A percentile compares a stretch with the other conserved stretches of the same genome.
Conservation (phyloP, 2,329 filamentous ascomycete genomes). For the Triangularia verruculosa region DNA sequence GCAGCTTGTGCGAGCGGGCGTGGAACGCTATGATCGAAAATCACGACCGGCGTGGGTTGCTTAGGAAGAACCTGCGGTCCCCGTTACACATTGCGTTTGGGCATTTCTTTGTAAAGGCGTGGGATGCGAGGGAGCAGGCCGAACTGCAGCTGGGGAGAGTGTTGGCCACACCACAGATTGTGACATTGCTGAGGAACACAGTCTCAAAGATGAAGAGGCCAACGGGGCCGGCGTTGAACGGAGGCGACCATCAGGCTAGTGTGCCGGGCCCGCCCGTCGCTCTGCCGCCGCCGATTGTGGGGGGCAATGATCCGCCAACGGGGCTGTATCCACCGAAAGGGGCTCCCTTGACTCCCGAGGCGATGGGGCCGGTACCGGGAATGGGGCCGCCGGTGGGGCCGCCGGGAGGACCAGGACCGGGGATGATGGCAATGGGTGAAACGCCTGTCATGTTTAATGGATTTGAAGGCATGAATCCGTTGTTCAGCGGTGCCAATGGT, state of each 20-base stretch:
- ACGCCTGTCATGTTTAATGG: slow-evolving; percentile 24
- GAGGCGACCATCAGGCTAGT: neutral
- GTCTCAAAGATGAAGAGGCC: slow-evolving; percentile 28
- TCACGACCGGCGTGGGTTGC: slow-evolving; percentile 47
- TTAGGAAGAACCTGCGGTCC: slow-evolving; percentile 49
- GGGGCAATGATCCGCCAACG: neutral
- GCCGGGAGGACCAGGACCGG: slow-evolving; percentile 12
- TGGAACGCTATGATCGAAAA: slow-evolving; percentile 57
- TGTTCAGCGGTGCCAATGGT: slow-evolving; percentile 29
- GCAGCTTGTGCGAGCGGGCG: slow-evolving; percentile 56
- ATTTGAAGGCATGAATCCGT: slow-evolving; percentile 31
- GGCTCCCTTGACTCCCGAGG: slow-evolving; percentile 7
- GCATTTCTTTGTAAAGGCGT: slow-evolving; percentile 58
- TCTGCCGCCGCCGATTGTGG: neutral
- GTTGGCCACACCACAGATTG: slow-evolving; percentile 44
- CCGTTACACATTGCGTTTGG: slow-evolving; percentile 59
- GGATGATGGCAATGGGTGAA: slow-evolving; percentile 26
- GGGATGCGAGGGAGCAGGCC: slow-evolving; percentile 54
- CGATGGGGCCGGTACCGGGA: slow-evolving; percentile 14
- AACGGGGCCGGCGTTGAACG: slow-evolving; percentile 1
- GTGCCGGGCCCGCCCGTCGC: neutral
- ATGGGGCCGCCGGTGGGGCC: slow-evolving; percentile 1
- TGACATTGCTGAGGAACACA: slow-evolving; percentile 46
- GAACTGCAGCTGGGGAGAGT: slow-evolving; percentile 44
- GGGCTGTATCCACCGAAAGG: neutral